phyloP scores from a whole-genome alignment of 495 filamentous ascomycete species.

The Penicillium odoratum region DNA sequence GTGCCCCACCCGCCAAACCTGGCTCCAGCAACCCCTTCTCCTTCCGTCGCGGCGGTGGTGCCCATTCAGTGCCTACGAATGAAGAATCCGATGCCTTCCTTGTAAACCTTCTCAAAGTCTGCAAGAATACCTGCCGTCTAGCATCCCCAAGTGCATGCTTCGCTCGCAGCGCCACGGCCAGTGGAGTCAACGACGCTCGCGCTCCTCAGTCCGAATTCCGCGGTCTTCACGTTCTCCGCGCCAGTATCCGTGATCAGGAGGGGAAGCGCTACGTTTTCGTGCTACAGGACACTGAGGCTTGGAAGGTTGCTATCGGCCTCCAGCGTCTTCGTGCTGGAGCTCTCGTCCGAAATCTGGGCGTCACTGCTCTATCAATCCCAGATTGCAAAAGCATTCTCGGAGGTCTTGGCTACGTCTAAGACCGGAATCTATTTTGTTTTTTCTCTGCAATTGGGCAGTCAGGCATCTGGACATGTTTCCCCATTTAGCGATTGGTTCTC shows the following conservation, averaged over 20 bases:
- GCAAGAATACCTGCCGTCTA: conserved; percentile 60
- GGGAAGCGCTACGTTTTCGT: conserved; percentile 83
- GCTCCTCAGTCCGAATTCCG: conserved; percentile 48
- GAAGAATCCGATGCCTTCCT: conserved; percentile 66
- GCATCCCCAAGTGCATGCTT: conserved; percentile 40
- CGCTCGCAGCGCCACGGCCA: conserved; percentile 22
- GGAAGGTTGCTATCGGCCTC: conserved; percentile 87
- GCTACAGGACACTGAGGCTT: conserved; percentile 76
- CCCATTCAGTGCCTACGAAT: conserved; percentile 51
- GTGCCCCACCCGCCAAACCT: conserved; percentile 22
- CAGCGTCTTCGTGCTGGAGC: conserved; percentile 70
- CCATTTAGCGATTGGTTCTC: conserved; percentile 6
- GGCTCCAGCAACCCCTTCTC: conserved; percentile 34
- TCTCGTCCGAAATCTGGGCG: conserved; percentile 66
- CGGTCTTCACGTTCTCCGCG: conserved; percentile 77
- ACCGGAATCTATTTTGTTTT: conserved; percentile 5
- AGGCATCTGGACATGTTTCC: conserved; percentile 4
- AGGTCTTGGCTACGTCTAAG: conserved; percentile 58
- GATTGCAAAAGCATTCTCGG: conserved; percentile 64
- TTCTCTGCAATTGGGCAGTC: conserved; percentile 2
- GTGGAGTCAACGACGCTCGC: conserved; percentile 13
- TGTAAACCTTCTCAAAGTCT: conserved; percentile 56
- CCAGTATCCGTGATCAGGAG: conserved; percentile 79
- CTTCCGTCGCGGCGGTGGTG: conserved; percentile 31
- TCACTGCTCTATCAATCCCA: conserved; percentile 55